Base-by-base conservation (phyloP, 2,329 filamentous ascomycete species). In the Alternaria sp. region DNA sequence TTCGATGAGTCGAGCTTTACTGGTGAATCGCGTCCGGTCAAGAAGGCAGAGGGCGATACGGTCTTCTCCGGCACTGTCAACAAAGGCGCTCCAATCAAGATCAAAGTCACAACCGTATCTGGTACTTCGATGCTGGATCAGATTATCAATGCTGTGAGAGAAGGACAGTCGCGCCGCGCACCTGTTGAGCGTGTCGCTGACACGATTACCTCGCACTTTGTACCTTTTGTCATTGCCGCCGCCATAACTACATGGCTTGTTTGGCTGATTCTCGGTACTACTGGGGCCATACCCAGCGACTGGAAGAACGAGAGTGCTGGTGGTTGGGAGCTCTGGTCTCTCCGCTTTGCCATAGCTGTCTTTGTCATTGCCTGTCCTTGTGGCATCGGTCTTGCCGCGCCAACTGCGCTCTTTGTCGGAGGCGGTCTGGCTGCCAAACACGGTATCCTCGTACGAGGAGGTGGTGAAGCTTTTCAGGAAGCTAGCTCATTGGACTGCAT, bases 1-100 rank as follows among this genome's bases (percentile, higher is more conserved):
- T 97, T 97, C 71, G 93, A 97, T 72, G 94, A 98, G 76, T 94
- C 93, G 11, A 96, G 93, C 63, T 83, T 98, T 61, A 97, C 94
- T 2, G 91, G 91, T 53, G 91, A 94, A 78, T 91, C 91, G 14
- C 84, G 85, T 7, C 85, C 85, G 0, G 86, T 93, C 56, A 84
- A 83, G 70, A 94, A 94, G 78, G 63, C 51, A 0, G 68, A 80
- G 2, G 89, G 88, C 4, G 90, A 92, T 59, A 80, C 82, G 16
- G 88, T 93, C 3, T 93, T 85, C 68, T 87, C 90, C 0, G 91
- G 91, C 16, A 93, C 91, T 0, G 83, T 93, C 73, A 94, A 94
- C 79, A 89, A 90, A 71, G 88, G 84, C 6, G 76, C 83, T 0
- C 85, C 90, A 0, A 75, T 93, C 16, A 83, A 87, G 9, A 81